Evolutionary conservation across 441 rosid species (phyloP).

Genomic region (Pelargonium cotyledonis): DNA sequence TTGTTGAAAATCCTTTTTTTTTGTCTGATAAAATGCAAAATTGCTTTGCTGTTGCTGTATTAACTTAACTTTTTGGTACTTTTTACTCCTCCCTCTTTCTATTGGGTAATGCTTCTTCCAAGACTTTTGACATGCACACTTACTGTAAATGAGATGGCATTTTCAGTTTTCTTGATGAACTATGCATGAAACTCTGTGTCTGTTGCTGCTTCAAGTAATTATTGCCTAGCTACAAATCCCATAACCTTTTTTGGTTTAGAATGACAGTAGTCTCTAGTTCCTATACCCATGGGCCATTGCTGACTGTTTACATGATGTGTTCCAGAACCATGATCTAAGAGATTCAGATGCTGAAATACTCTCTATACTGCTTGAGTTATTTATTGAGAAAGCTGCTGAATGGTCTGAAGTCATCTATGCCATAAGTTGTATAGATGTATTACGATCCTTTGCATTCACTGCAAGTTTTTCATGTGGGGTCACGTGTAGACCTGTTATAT

Average conservation of each 20-base stretch:
- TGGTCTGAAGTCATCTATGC: conserved; percentile 76
- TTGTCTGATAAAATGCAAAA: neutral
- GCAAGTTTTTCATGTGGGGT: conserved; percentile 57
- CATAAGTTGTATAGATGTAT: conserved; percentile 67
- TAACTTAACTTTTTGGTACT: neutral
- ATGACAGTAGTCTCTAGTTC: conserved; percentile 9
- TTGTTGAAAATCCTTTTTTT: neutral
- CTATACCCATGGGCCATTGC: conserved; percentile 10
- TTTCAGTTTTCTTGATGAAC: conserved; percentile 3
- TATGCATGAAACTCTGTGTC: neutral
- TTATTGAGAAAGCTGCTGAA: conserved; percentile 61
- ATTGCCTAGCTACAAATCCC: neutral
- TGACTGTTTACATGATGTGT: conserved; percentile 25
- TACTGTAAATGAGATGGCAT: neutral
- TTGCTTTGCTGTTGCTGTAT: neutral
- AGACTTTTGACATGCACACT: neutral
- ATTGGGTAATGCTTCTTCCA: too few species aligned
- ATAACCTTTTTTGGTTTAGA: neutral
- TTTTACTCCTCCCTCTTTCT: neutral
- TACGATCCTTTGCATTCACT: conserved; percentile 66
- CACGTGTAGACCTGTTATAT: conserved; percentile 60
- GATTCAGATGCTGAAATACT: conserved; percentile 83
- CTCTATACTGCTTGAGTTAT: conserved; percentile 64
- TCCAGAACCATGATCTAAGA: conserved; percentile 65
- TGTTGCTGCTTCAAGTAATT: neutral